Evolutionary conservation across 2,329 filamentous ascomycete species (phyloP), one percentile per base, ranked within the genome.

Genomic region (Tympanopsis confertula): DNA sequence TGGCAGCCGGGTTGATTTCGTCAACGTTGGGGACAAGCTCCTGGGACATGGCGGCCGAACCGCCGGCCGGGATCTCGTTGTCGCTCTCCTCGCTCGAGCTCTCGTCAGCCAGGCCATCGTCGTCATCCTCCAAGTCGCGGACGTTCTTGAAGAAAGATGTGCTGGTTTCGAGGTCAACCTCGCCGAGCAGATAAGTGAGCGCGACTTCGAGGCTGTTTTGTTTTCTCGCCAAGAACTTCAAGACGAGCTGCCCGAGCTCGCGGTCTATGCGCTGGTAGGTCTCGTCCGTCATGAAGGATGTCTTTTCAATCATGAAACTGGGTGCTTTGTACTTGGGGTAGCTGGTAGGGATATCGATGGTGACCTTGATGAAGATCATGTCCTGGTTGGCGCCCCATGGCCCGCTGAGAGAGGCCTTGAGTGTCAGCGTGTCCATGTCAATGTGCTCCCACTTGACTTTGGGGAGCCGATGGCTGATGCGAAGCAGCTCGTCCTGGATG

Each of bases 41-140:
- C 44, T 78, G 74, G 5, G 74, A 78, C 69, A 79, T 73, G 38
- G 70, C 68, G 12, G 66, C 69, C 5, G 69, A 72, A 14, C 66
- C 68, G 3, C 68, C 68, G 2, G 66, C 53, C 1, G 66, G 65
- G 10, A 71, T 69, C 18, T 69, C 64, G 35, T 64, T 64, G 17
- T 88, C 85, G 45, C 88, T 84, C 42, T 86, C 82, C 44, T 86
- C 82, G 48, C 84, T 93, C 3, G 86, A 95, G 46, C 85, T 89
- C 45, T 91, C 86, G 40, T 84, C 82, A 20, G 65, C 69, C 24
- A 77, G 56, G 3, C 61, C 73, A 41, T 69, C 71, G 4, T 73
- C 50, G 35, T 68, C 66, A 48, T 75, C 68, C 38, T 74, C 74
- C 5, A 77, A 56, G 45, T 83, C 78, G 45, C 77, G 69, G 10